phyloP scores from a whole-genome alignment of 2,329 filamentous ascomycete genomes.

The Saccharata proteae region DNA sequence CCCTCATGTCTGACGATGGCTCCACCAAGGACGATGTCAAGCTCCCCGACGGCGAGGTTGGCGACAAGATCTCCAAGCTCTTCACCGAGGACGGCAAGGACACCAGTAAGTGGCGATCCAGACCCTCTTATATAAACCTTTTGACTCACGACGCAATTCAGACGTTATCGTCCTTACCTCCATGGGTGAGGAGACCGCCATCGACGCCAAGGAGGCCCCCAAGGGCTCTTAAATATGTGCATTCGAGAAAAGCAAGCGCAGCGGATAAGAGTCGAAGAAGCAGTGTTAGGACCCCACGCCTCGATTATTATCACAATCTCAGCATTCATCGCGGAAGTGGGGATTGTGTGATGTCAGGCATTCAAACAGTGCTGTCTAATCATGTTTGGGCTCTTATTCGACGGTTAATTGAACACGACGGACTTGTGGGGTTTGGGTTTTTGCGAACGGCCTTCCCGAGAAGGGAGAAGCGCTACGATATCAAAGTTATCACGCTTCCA shows the following conservation, averaged over 20 bases:
- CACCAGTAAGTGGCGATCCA: constrained; percentile 57
- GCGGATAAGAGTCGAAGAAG: constrained; percentile 2
- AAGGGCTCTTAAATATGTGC: constrained; percentile 14
- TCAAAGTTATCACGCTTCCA: constrained; percentile 8
- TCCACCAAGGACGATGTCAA: constrained; percentile 90
- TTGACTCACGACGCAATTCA: constrained; percentile 25
- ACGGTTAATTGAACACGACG: constrained; percentile 1
- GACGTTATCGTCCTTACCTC: constrained; percentile 86
- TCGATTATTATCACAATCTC: background rate
- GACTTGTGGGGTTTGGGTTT: constrained; percentile 6
- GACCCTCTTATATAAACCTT: background rate
- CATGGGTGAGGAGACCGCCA: constrained; percentile 88
- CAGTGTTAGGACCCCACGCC: constrained; percentile 2
- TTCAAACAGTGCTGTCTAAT: constrained; percentile 1
- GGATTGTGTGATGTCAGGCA: constrained; percentile 1
- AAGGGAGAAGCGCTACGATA: constrained; percentile 8
- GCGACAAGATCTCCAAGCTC: constrained; percentile 72
- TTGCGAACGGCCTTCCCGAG: constrained; percentile 6
- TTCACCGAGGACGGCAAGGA: constrained; percentile 82
- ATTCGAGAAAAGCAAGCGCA: constrained; percentile 6
- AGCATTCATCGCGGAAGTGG: background rate
- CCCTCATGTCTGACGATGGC: constrained; percentile 80
- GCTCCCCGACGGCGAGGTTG: constrained; percentile 79
- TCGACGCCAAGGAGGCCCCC: constrained; percentile 91
- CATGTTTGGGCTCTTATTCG: constrained; percentile 7